Conservation (phyloP, 2,329 filamentous ascomycete species). For the Metarhizium anisopliae region DNA sequence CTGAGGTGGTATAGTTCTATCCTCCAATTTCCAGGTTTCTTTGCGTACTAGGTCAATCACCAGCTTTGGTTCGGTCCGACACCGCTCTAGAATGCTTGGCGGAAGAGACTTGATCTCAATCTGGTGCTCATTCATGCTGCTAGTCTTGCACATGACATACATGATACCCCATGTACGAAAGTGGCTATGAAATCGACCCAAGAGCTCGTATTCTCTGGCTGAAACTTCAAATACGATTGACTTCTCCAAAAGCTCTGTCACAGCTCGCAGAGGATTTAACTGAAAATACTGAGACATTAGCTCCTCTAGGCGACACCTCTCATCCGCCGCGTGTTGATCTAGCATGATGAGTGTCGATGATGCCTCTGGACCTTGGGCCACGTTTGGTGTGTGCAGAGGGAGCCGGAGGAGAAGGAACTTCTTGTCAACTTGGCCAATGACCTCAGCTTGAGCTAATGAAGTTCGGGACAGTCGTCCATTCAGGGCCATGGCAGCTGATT, state of each 20-base stretch:
- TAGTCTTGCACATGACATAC: conserved; percentile 56
- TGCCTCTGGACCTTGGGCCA: background rate
- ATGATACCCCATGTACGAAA: conserved; percentile 70
- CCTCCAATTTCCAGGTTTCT: conserved; percentile 61
- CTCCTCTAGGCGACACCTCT: conserved; percentile 69
- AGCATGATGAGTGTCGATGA: conserved; percentile 61
- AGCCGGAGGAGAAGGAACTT: conserved; percentile 79
- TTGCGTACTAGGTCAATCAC: conserved; percentile 65
- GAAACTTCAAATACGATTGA: conserved; percentile 59
- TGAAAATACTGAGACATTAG: conserved; percentile 51
- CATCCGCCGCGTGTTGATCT: conserved; percentile 93
- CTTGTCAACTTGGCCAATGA: conserved; percentile 76
- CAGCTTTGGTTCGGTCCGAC: conserved; percentile 60
- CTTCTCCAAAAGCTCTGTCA: conserved; percentile 33
- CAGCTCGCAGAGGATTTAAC: conserved; percentile 10
- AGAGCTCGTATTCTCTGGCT: conserved; percentile 46
- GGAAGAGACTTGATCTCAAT: conserved; percentile 51
- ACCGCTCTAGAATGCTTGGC: conserved; percentile 65
- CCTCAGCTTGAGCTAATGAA: conserved; percentile 47
- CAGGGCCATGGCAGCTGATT: conserved; percentile 19
- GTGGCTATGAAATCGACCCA: conserved; percentile 42
- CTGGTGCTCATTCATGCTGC: conserved; percentile 22
- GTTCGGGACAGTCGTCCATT: conserved; percentile 50
- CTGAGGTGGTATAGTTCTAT: conserved; percentile 22
- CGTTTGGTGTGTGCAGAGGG: conserved; percentile 12